Evolutionary conservation across 2,329 filamentous ascomycete genomes (phyloP).

Genomic region (Geosmithia flava): DNA sequence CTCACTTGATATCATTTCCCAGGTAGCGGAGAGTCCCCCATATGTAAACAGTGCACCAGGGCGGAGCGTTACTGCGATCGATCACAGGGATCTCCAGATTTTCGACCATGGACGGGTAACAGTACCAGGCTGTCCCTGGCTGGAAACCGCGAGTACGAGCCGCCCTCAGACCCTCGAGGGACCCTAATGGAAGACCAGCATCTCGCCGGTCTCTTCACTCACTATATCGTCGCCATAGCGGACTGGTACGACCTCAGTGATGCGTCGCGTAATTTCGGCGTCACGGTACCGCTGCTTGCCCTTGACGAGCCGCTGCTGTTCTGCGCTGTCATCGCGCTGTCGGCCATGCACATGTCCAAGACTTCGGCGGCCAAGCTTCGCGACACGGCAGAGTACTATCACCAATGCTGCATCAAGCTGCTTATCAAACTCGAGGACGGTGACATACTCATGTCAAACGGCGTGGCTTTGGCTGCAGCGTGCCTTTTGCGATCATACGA

Average conservation of each 20-base stretch:
- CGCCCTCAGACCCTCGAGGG: constrained; percentile 10
- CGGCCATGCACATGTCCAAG: constrained; percentile 25
- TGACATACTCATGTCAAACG: constrained; percentile 16
- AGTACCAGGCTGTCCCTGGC: not conserved
- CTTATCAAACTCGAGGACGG: constrained; percentile 22
- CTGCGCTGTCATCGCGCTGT: constrained; percentile 28
- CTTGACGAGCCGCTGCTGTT: constrained; percentile 27
- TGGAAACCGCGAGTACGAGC: not conserved
- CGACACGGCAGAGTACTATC: constrained; percentile 23
- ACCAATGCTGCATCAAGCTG: constrained; percentile 22
- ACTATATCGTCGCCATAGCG: constrained; percentile 25
- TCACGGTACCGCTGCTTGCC: constrained; percentile 19
- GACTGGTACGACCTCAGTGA: constrained; percentile 36
- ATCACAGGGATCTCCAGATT: constrained; percentile 7
- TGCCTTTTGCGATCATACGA: constrained; percentile 36
- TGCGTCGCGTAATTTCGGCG: constrained; percentile 17
- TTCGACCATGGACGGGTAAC: not conserved
- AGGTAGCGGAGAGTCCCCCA: constrained; percentile 19
- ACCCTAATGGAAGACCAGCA: constrained; percentile 14
- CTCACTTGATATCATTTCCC: not conserved
- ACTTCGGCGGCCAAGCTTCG: constrained; percentile 13
- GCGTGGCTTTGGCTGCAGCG: constrained; percentile 29
- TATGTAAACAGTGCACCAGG: constrained; percentile 18
- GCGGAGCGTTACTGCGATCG: constrained; percentile 20
- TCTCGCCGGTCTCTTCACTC: constrained; percentile 21